Percentiles rank a stretch among this genome's conserved stretches.
These are phyloP conservation scores for Pyrenochaeta sp. DNA, from an alignment of 2,329 filamentous ascomycete species.

Conservation along the genomic window DNA sequence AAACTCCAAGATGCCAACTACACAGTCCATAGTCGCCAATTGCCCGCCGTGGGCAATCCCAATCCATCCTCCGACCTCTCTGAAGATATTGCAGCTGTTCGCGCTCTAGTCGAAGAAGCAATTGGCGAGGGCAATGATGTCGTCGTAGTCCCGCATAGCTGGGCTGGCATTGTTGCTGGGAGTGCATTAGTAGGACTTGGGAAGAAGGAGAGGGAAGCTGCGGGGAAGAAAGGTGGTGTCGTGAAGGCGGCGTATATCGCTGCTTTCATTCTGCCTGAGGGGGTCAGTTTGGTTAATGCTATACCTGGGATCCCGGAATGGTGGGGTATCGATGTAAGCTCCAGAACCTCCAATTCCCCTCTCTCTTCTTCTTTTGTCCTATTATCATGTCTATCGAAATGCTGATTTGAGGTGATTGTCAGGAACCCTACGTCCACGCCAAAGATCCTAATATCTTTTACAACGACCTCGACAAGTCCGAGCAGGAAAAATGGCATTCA, in stretches of 20 bases:
- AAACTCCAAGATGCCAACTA: conserved; percentile 45
- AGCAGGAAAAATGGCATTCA: conserved; percentile 32
- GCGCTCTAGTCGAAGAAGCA: conserved; percentile 42
- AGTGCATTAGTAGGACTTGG: conserved; percentile 48
- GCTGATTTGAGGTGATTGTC: background rate
- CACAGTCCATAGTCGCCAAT: conserved; percentile 32
- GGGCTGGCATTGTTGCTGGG: conserved; percentile 53
- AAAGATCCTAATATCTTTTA: conserved; percentile 27
- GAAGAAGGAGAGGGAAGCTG: conserved; percentile 42
- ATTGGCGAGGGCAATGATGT: conserved; percentile 53
- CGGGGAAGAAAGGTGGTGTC: conserved; percentile 52
- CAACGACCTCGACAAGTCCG: conserved; percentile 37
- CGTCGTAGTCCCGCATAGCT: conserved; percentile 55
- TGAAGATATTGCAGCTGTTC: conserved; percentile 47
- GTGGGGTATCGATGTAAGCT: conserved; percentile 35
- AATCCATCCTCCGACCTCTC: conserved; percentile 38
- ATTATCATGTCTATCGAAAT: background rate
- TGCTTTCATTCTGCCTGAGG: conserved; percentile 49
- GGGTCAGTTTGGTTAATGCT: conserved; percentile 42
- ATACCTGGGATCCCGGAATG: conserved; percentile 35
- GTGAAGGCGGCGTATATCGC: conserved; percentile 47
- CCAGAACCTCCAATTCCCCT: background rate
- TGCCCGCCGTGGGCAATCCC: conserved; percentile 38
- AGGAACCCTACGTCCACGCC: conserved; percentile 3
- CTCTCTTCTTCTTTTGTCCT: background rate